Percentiles rank a stretch among this genome's conserved stretches.
phyloP scores from a whole-genome alignment of 192 early-diverging fungal genomes.

The Coemansia sp. region DNA sequence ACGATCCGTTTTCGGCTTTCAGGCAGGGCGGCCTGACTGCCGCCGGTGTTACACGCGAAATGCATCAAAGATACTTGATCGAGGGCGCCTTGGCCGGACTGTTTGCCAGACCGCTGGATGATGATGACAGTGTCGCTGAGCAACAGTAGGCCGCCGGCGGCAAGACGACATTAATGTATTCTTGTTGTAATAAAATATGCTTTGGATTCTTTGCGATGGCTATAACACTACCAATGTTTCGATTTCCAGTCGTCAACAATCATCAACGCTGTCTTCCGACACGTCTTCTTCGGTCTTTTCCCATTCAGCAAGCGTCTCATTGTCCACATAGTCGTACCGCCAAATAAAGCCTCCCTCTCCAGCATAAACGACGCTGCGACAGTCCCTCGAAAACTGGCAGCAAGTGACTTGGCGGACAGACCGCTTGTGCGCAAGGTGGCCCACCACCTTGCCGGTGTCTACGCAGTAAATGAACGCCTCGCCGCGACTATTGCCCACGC shows the following conservation, averaged over 20 bases:
- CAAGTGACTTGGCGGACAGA: conserved; percentile 76
- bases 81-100: conserved; percentile 45
- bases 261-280: conserved; percentile 10
- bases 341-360: conserved; percentile 78
- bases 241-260: too few species aligned
- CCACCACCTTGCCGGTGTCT: conserved; percentile 58
- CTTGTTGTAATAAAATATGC: not conserved
- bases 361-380: conserved; percentile 65
- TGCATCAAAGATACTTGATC: conserved; percentile 40
- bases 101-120: conserved; percentile 26
- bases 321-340: conserved; percentile 76
- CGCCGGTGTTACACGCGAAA: conserved; percentile 41
- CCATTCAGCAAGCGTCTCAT: conserved; percentile 72
- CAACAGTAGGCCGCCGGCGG: not conserved
- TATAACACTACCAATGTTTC: not conserved
- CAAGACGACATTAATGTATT: too few species aligned
- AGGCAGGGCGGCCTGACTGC: conserved; percentile 32
- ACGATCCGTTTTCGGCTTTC: conserved; percentile 32
- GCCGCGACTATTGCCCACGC: conserved; percentile 70
- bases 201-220: not conserved
- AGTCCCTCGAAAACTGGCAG: conserved; percentile 72
- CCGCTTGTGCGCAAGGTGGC: conserved; percentile 67
- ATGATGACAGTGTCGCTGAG: not conserved
- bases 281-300: conserved; percentile 39
- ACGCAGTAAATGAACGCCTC: conserved; percentile 68